Percentiles rank a stretch among this genome's conserved stretches.
Conservation (phyloP, 2,329 filamentous ascomycete genomes). For the Berkeleyomyces basicola region DNA sequence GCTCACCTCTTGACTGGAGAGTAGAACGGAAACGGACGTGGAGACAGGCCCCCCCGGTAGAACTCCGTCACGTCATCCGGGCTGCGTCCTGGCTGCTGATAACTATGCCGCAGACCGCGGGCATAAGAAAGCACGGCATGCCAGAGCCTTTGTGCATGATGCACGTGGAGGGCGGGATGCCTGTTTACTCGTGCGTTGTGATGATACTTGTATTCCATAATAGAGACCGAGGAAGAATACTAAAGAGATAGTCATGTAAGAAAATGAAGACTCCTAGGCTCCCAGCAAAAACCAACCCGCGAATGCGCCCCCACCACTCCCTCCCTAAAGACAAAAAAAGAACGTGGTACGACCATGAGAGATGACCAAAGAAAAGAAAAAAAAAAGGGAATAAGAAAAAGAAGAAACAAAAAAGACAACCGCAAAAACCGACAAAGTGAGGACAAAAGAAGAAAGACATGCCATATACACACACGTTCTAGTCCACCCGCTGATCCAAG, state of each 20-base stretch:
- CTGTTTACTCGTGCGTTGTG: background rate
- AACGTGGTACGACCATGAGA: background rate
- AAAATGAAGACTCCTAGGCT: slow-evolving; percentile 1
- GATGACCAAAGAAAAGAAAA: background rate
- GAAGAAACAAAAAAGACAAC: background rate
- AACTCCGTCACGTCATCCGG: no score
- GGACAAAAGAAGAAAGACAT: background rate
- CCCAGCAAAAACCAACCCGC: background rate
- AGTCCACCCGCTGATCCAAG: background rate
- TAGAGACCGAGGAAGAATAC: slow-evolving; percentile 1
- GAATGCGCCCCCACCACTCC: background rate
- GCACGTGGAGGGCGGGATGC: background rate
- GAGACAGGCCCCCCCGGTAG: no score
- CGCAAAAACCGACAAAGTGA: background rate
- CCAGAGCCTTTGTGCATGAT: no score
- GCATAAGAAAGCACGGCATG: no score
- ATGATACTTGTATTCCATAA: background rate
- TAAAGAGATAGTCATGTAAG: slow-evolving; percentile 1
- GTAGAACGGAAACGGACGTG: no score
- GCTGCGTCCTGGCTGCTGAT: no score
- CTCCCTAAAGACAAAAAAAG: no score
- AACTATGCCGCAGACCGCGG: no score
- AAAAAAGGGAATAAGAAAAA: background rate
- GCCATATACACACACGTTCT: background rate
- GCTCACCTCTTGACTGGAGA: no score